Conservation (phyloP, 352 stramenopile genomes). For the Phytopythium mirpurense region DNA sequence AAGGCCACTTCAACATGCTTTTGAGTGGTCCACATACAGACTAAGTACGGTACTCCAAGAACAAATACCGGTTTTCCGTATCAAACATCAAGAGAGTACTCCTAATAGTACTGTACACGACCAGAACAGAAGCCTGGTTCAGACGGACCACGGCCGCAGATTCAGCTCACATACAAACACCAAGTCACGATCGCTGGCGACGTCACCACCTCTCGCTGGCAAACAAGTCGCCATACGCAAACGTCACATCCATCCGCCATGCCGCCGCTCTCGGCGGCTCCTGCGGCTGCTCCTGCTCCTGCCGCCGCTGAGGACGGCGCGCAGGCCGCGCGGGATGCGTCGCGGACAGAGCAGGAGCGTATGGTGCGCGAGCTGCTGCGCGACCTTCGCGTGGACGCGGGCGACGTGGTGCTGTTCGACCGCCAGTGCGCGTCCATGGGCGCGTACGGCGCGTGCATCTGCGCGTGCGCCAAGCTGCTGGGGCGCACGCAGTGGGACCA, state of each 20-base stretch:
- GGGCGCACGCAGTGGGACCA: conserved; percentile 82
- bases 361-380: conserved; percentile 42
- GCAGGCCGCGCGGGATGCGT: not conserved
- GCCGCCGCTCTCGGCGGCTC: no score
- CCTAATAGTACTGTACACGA: no score
- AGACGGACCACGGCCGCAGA: not conserved
- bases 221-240: no score
- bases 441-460: conserved; percentile 75
- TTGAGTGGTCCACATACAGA: no score
- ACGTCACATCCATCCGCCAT: no score
- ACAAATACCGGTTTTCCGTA: no score
- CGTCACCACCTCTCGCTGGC: no score
- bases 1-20: no score
- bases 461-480: conserved; percentile 75
- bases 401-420: conserved; percentile 81
- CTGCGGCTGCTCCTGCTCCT: not conserved
- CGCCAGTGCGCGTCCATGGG: conserved; percentile 71
- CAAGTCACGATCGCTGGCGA: no score
- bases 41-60: no score
- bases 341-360: conserved; percentile 10
- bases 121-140: no score
- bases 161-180: not conserved
- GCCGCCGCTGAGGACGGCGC: not conserved
- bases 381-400: conserved; percentile 59
- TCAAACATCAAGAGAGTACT: no score